phyloP scores from a whole-genome alignment of 805 yeast genomes.

The Debaryomyces prosopidis region DNA sequence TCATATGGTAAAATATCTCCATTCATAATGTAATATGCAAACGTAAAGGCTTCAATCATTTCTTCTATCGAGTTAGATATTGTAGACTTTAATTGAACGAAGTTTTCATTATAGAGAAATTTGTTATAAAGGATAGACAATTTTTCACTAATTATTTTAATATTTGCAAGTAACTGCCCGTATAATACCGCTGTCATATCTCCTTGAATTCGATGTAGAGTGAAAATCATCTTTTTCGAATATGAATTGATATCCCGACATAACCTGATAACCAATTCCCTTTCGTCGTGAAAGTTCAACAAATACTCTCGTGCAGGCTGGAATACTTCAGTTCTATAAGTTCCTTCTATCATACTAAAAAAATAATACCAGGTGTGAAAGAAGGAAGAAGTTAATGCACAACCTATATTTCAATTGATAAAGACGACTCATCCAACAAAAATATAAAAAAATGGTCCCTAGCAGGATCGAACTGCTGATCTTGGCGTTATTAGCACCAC shows the following conservation, averaged over 20 bases:
- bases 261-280: slow-evolving; percentile 33
- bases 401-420: too few relatives aligned
- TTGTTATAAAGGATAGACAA: slow-evolving; percentile 5
- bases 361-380: too few relatives aligned
- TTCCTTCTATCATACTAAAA: background rate
- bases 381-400: too few relatives aligned
- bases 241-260: slow-evolving; percentile 39
- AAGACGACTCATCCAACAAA: too few relatives aligned
- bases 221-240: slow-evolving; percentile 36
- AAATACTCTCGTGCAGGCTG: slow-evolving; percentile 21
- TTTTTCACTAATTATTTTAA: slow-evolving; percentile 10
- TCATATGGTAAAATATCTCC: slow-evolving; percentile 13
- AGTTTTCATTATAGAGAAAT: slow-evolving; percentile 12
- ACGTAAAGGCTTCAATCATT: slow-evolving; percentile 27
- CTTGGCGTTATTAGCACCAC: slow-evolving; percentile 58
- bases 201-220: slow-evolving; percentile 17
- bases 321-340: slow-evolving; percentile 13
- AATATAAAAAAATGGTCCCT: slow-evolving; percentile 1
- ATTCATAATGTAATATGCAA: slow-evolving; percentile 16
- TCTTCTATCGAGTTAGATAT: slow-evolving; percentile 26
- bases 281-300: slow-evolving; percentile 25
- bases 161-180: slow-evolving; percentile 13
- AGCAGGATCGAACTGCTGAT: slow-evolving; percentile 72
- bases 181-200: background rate
- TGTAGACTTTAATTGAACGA: slow-evolving; percentile 15